Evolutionary conservation across 352 stramenopile genomes (phyloP).

Genomic region (Globisporangium barbulae): DNA sequence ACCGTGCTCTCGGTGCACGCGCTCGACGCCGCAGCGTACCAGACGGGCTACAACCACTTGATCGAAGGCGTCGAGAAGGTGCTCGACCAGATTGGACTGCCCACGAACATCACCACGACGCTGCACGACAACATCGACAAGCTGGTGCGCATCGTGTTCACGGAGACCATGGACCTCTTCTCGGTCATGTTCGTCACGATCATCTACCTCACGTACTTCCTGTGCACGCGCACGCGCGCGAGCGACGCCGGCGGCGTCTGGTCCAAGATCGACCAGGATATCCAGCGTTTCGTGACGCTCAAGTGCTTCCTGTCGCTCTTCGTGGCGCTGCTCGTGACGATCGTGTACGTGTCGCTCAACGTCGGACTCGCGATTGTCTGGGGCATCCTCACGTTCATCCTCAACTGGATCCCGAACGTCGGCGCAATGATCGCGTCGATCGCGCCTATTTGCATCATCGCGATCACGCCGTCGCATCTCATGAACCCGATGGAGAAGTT

Average conservation of each 20-base stretch:
- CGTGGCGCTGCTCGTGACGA: constrained; percentile 82
- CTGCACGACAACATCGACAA: constrained; percentile 90
- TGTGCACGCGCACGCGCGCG: constrained; percentile 79
- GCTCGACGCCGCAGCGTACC: constrained; percentile 77
- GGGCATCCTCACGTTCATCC: constrained; percentile 87
- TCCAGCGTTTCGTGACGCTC: constrained; percentile 86
- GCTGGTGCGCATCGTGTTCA: constrained; percentile 77
- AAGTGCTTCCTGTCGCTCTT: constrained; percentile 89
- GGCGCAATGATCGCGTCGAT: constrained; percentile 87
- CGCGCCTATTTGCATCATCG: constrained; percentile 81
- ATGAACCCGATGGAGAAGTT: constrained; percentile 92
- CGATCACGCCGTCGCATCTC: constrained; percentile 74
- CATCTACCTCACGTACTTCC: constrained; percentile 88
- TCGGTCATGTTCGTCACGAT: constrained; percentile 90
- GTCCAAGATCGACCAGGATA: constrained; percentile 89
- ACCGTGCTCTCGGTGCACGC: constrained; percentile 84
- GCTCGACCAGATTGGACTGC: constrained; percentile 68
- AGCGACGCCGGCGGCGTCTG: constrained; percentile 83
- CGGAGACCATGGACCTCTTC: constrained; percentile 86
- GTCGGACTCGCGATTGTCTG: constrained; percentile 84
- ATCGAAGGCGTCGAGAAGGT: constrained; percentile 63
- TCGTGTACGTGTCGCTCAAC: constrained; percentile 89
- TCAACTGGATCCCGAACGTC: constrained; percentile 90
- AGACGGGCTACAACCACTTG: constrained; percentile 78
- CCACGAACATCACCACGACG: constrained; percentile 87